Percentiles rank a stretch among this genome's conserved stretches.
Evolutionary conservation across 306 rosid genomes (phyloP).

Genomic region (Coriaria nepalensis): DNA sequence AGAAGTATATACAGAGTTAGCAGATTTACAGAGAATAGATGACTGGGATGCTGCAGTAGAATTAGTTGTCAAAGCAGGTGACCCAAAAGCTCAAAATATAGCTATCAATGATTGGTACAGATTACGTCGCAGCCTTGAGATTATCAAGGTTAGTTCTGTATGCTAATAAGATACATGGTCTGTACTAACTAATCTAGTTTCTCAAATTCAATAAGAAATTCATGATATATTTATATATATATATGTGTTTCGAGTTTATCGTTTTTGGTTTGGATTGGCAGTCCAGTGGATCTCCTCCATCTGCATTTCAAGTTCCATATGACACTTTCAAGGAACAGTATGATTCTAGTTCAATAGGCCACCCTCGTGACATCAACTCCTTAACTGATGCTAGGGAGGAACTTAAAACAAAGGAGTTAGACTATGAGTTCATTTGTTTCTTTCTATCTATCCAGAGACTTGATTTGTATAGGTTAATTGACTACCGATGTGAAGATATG

Average conservation of each 20-base stretch:
- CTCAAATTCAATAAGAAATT: background rate
- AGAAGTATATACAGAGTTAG: slow-evolving; percentile 46
- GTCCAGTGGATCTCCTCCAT: slow-evolving; percentile 98
- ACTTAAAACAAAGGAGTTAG: slow-evolving; percentile 42
- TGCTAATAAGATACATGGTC: background rate
- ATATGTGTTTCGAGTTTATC: background rate
- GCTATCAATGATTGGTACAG: slow-evolving; percentile 77
- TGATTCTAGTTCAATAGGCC: slow-evolving; percentile 25
- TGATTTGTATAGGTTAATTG: slow-evolving; percentile 62
- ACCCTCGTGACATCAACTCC: slow-evolving; percentile 25
- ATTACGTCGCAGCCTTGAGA: slow-evolving; percentile 77
- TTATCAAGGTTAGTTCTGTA: slow-evolving; percentile 47
- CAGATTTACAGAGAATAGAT: slow-evolving; percentile 41
- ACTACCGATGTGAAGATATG: slow-evolving; percentile 88
- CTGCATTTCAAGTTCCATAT: slow-evolving; percentile 77
- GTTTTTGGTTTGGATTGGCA: slow-evolving; percentile 43
- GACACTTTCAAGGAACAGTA: slow-evolving; percentile 58
- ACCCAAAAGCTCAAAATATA: slow-evolving; percentile 53
- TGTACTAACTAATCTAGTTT: background rate
- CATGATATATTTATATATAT: background rate
- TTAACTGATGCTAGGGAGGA: slow-evolving; percentile 22
- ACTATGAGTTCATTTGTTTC: slow-evolving; percentile 63
- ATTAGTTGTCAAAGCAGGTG: slow-evolving; percentile 80
- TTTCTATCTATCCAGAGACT: slow-evolving; percentile 75
- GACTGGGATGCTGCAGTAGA: slow-evolving; percentile 85